Evolutionary conservation across 2,329 filamentous ascomycete genomes (phyloP).

Genomic region (Scolecobasidium constrictum): DNA sequence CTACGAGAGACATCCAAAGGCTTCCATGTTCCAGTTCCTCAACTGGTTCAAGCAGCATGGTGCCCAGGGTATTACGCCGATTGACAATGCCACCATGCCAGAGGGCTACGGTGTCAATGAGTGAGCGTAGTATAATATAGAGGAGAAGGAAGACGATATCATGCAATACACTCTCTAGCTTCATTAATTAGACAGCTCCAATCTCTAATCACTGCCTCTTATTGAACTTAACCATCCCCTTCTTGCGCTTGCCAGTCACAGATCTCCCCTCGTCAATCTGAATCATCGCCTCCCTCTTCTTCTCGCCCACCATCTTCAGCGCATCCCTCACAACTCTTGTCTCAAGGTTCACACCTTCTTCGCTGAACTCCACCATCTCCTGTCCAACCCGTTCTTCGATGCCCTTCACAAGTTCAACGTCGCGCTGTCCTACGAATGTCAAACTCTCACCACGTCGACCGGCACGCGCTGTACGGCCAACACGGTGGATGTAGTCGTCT

Average conservation of each 20-base stretch:
- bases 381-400: constrained; percentile 77
- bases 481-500: constrained; percentile 94
- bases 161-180: too few relatives aligned
- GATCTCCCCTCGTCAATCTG: constrained; percentile 89
- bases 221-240: constrained; percentile 6
- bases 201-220: constrained; percentile 5
- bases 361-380: constrained; percentile 71
- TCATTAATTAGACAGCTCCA: too few relatives aligned
- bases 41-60: constrained; percentile 27
- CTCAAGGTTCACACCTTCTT: constrained; percentile 92
- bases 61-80: neutral
- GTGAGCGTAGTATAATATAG: too few relatives aligned
- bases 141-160: too few relatives aligned
- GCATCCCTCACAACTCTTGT: constrained; percentile 74
- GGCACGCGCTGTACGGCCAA: constrained; percentile 89
- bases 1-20: constrained; percentile 30
- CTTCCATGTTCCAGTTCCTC: constrained; percentile 30
- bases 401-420: constrained; percentile 80
- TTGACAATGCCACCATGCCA: neutral
- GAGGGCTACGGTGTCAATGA: neutral
- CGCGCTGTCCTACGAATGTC: constrained; percentile 83
- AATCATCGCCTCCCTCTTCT: constrained; percentile 82
- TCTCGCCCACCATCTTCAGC: constrained; percentile 84
- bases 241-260: constrained; percentile 69
- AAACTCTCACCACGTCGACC: constrained; percentile 73